Percentiles rank a stretch among this genome's conserved stretches.
phyloP scores from a whole-genome alignment of 1,284 basidiomycete species.

The Prillingera fragicola region DNA sequence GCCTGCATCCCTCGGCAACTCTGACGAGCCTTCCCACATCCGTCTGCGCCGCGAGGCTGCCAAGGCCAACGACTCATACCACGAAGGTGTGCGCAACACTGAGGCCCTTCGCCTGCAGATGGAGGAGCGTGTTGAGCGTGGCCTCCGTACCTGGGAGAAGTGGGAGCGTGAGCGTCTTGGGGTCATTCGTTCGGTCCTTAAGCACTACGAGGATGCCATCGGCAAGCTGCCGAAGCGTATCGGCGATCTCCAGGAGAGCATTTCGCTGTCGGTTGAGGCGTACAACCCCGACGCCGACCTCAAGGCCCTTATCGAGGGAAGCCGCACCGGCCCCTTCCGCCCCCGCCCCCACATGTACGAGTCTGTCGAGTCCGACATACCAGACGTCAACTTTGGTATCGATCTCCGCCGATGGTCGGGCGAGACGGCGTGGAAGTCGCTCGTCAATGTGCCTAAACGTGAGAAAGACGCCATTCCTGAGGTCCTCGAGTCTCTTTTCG shows the following conservation, averaged over 20 bases:
- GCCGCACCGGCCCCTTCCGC: slow-evolving; percentile 81
- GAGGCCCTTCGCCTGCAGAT: slow-evolving; percentile 72
- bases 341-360: slow-evolving; percentile 78
- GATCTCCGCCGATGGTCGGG: slow-evolving; percentile 77
- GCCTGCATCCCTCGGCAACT: slow-evolving; percentile 41
- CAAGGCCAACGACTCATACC: slow-evolving; percentile 68
- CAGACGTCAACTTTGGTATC: slow-evolving; percentile 79
- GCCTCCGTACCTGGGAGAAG: slow-evolving; percentile 67
- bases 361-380: slow-evolving; percentile 68
- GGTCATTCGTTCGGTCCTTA: slow-evolving; percentile 75
- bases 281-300: slow-evolving; percentile 76
- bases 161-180: slow-evolving; percentile 78
- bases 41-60: slow-evolving; percentile 69
- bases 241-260: slow-evolving; percentile 61
- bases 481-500: slow-evolving; percentile 65
- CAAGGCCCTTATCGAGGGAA: slow-evolving; percentile 67
- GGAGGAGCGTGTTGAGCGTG: slow-evolving; percentile 78
- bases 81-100: slow-evolving; percentile 58
- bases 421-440: slow-evolving; percentile 55
- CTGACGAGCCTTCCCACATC: slow-evolving; percentile 61
- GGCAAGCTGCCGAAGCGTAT: slow-evolving; percentile 63
- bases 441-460: slow-evolving; percentile 39
- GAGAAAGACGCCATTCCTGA: slow-evolving; percentile 63
- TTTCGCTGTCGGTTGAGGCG: slow-evolving; percentile 66
- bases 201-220: slow-evolving; percentile 75